These are phyloP conservation scores for Skeletonema marinoi DNA, from an alignment of 108 stramenopile species.

Conservation along the genomic window DNA sequence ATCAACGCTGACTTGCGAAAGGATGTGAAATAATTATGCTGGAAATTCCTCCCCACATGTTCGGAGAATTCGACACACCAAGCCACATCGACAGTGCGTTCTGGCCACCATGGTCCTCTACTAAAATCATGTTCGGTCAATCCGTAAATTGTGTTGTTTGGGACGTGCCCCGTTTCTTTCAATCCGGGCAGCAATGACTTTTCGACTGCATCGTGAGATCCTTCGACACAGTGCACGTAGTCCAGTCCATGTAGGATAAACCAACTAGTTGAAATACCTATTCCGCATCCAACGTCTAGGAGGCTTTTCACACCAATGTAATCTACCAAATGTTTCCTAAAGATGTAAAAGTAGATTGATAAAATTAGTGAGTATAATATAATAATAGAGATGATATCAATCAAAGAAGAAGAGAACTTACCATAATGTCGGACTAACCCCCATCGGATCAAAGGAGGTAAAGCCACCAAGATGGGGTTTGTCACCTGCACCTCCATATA, in stretches of 20 bases:
- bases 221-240: constrained; percentile 72
- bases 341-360: neutral
- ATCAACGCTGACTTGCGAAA: constrained; percentile 84
- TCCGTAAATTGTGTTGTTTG: constrained; percentile 3
- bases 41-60: constrained; percentile 72
- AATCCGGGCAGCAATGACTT: constrained; percentile 59
- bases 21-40: constrained; percentile 73
- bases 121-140: constrained; percentile 69
- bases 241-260: constrained; percentile 68
- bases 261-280: constrained; percentile 69
- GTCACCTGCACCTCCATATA: constrained; percentile 78
- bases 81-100: constrained; percentile 73
- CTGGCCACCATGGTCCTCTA: constrained; percentile 89
- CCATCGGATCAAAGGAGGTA: constrained; percentile 59
- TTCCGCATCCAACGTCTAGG: constrained; percentile 86
- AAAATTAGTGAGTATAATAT: neutral
- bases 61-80: constrained; percentile 81
- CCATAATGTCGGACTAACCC: constrained; percentile 64
- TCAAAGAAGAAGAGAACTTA: constrained; percentile 8
- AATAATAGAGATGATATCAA: neutral
- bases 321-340: constrained; percentile 20
- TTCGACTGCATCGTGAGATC: constrained; percentile 75
- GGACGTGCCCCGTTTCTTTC: constrained; percentile 19
- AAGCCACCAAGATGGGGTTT: constrained; percentile 81
- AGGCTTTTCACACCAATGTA: constrained; percentile 69